Percentiles rank a stretch among this genome's conserved stretches.
These are phyloP conservation scores for Boletus eberwhitei DNA, from an alignment of 768 basidiomycete species.

Conservation along the genomic window DNA sequence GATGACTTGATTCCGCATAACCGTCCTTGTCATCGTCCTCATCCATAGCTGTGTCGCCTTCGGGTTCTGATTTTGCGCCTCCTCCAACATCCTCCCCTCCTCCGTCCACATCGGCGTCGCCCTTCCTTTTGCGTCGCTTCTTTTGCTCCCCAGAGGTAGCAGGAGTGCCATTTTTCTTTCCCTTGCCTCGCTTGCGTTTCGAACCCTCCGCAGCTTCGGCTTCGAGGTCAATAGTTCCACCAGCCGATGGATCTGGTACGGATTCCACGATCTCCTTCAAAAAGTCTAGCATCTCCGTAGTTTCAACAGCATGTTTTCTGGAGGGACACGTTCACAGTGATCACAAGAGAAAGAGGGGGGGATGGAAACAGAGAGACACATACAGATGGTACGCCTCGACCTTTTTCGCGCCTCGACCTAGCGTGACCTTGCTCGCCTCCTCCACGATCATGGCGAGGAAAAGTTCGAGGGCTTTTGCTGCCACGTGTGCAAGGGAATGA, in stretches of 20 bases:
- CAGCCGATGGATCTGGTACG: slow-evolving; percentile 84
- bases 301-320: slow-evolving; percentile 91
- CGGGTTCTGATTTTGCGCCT: slow-evolving; percentile 37
- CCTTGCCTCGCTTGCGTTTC: slow-evolving; percentile 59
- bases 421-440: slow-evolving; percentile 76
- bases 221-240: slow-evolving; percentile 73
- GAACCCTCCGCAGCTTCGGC: slow-evolving; percentile 50
- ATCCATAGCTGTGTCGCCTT: slow-evolving; percentile 35
- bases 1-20: slow-evolving; percentile 36
- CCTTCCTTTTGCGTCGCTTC: slow-evolving; percentile 49
- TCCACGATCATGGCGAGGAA: slow-evolving; percentile 85
- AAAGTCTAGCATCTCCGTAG: slow-evolving; percentile 88
- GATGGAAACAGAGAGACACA: slow-evolving; percentile 33
- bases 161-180: slow-evolving; percentile 44
- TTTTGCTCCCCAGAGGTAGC: slow-evolving; percentile 38
- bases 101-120: slow-evolving; percentile 33
- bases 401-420: slow-evolving; percentile 77
- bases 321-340: not conserved
- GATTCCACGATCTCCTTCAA: slow-evolving; percentile 86
- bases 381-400: slow-evolving; percentile 93
- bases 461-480: slow-evolving; percentile 92
- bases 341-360: not conserved
- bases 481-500: not conserved
- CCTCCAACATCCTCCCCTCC: slow-evolving; percentile 35
- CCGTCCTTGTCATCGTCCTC: slow-evolving; percentile 45